These are phyloP conservation scores for Saussurea involucrata DNA, from an alignment of 129 eudicot species.

Conservation along the genomic window DNA sequence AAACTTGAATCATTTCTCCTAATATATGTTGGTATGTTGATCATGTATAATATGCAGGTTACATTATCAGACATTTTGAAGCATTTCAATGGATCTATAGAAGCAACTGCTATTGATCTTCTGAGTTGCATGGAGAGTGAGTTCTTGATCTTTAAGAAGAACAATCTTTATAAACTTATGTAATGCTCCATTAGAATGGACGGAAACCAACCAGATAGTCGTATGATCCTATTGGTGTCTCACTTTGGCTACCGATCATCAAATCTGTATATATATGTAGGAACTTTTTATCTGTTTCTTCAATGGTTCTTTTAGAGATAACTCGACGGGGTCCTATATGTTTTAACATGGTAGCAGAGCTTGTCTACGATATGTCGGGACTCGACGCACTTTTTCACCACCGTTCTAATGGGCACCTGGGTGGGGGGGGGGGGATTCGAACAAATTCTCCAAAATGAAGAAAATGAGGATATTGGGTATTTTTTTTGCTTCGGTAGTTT, in stretches of 20 bases:
- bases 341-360: too few species aligned
- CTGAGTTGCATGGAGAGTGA: conserved; percentile 65
- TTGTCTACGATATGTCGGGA: too few species aligned
- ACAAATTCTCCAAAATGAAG: too few species aligned
- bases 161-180: conserved; percentile 53
- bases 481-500: too few species aligned
- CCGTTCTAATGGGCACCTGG: too few species aligned
- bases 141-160: conserved; percentile 64
- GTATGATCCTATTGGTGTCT: neutral
- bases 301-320: too few species aligned
- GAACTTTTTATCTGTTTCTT: neutral
- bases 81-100: conserved; percentile 59
- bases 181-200: neutral
- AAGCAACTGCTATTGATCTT: conserved; percentile 40
- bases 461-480: too few species aligned
- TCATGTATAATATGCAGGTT: conserved; percentile 45
- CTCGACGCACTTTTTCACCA: too few species aligned
- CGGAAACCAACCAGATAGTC: neutral
- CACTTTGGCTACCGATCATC: neutral
- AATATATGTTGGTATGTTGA: neutral
- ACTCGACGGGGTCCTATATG: too few species aligned
- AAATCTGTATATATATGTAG: neutral
- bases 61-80: conserved; percentile 45
- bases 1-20: neutral
- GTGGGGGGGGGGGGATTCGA: too few species aligned